A percentile compares a stretch with the other conserved stretches of the same genome.
These are phyloP conservation scores for Tillandsia fasciculata DNA, from an alignment of 176 grass and related monocot genomes.

Conservation along the genomic window DNA sequence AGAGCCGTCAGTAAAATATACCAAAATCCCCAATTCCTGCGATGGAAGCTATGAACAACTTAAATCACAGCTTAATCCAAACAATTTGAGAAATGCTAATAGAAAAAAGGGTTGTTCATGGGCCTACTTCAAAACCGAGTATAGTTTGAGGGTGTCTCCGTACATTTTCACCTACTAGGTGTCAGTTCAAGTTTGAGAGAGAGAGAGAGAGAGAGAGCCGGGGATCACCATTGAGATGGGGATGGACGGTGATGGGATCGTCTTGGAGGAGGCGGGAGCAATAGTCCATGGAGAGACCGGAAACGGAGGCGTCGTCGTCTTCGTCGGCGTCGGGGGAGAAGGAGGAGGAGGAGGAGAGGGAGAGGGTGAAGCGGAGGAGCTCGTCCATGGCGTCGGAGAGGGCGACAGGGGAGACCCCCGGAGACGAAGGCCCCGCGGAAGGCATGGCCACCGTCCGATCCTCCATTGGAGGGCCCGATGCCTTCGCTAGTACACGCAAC, in stretches of 20 bases:
- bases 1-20: no score
- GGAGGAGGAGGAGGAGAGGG: slow-evolving; percentile 45
- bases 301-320: slow-evolving; percentile 5
- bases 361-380: slow-evolving; percentile 63
- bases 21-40: no score
- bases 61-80: no score
- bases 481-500: not conserved
- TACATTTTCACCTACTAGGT: not conserved
- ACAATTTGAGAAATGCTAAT: no score
- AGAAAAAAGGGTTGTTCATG: no score
- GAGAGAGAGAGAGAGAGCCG: not conserved
- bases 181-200: not conserved
- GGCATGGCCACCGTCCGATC: not conserved
- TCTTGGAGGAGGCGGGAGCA: slow-evolving; percentile 45
- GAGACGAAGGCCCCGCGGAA: slow-evolving; percentile 28
- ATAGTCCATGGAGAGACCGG: slow-evolving; percentile 34
- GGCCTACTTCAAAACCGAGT: no score
- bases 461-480: not conserved
- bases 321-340: slow-evolving; percentile 27
- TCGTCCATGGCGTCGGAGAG: slow-evolving; percentile 34
- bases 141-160: no score
- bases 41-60: no score
- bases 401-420: slow-evolving; percentile 28
- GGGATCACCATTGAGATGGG: not conserved
- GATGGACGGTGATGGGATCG: slow-evolving; percentile 1